Conservation (phyloP, 129 eudicot genomes). For the Flaveria sonorensis region DNA sequence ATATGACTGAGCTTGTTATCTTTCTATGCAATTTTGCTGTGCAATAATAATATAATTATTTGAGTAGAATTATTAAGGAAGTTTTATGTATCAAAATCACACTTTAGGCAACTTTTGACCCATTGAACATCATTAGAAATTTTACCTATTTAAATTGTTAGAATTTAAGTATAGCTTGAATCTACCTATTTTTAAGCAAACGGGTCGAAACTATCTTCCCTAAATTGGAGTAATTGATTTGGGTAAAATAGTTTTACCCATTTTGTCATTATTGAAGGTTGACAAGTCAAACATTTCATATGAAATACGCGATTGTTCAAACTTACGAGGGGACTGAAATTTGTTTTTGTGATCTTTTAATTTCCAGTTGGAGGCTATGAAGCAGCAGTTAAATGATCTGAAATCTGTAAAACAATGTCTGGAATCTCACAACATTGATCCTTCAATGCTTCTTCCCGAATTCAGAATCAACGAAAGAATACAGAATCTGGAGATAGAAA, state of each 20-base stretch:
- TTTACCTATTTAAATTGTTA: background rate
- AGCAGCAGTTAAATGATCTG: conserved; percentile 44
- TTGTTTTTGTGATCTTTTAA: conserved; percentile 15
- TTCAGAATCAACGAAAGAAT: conserved; percentile 47
- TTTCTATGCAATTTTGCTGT: background rate
- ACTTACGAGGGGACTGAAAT: background rate
- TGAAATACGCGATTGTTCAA: background rate
- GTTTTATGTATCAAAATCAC: background rate
- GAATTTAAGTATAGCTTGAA: background rate
- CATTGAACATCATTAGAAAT: background rate
- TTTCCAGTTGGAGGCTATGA: conserved; percentile 52
- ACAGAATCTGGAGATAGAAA: conserved; percentile 47
- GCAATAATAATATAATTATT: background rate
- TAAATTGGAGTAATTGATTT: background rate
- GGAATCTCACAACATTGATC: conserved; percentile 55
- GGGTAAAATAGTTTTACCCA: background rate
- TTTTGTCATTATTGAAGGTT: background rate
- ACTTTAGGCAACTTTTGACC: conserved; percentile 3
- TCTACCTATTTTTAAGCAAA: background rate
- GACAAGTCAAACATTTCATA: background rate
- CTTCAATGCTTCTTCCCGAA: conserved; percentile 44
- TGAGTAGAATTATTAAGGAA: background rate
- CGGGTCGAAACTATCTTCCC: background rate
- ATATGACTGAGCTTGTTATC: background rate
- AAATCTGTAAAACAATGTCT: conserved; percentile 51